Base-by-base conservation (phyloP, 768 basidiomycete genomes). In the Xerocomellus intermedius region DNA sequence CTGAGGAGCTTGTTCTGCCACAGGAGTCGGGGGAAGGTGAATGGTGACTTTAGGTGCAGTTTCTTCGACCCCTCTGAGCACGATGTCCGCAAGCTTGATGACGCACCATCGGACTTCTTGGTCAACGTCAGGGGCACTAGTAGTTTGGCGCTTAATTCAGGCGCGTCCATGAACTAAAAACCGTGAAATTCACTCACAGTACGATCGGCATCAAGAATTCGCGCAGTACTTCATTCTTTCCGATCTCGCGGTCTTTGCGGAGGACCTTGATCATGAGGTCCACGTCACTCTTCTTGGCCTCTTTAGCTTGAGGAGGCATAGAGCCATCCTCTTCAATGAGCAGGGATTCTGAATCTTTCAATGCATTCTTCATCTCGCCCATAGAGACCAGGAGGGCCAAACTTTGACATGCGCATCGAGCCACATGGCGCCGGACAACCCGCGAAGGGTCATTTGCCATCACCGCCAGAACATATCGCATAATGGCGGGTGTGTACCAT, bases 41-140 rank as follows among this genome's bases (percentile, higher is more conserved):
- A 95, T 85, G 43, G 85, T 90, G 57, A 95, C 86, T 54, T 91
- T 94, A 1, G 95, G 95, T 7, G 89, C 77, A 2, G 85, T 79
- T 71, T 98, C 96, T 54, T 91, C 85, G 4, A 85, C 76, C 22
- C 91, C 89, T 48, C 87, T 84, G 61, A 95, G 86, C 41, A 94
- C 80, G 19, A 96, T 78, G 63, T 98, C 96, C 6, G 91, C 92
- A 22, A 97, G 76, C 72, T 98, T 98, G 64, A 98, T 78, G 46
- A 96, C 75, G 59, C 88, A 91, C 84, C 93, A 91, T 43, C 94
- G 87, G 38, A 95, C 89, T 73, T 96, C 91, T 64, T 91, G 81
- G 69, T 97, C 94, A 51, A 85, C 79, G 56, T 87, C 84, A 0
- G 87, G 79, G 32, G 85, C 82, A 32, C 92, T 94, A 41, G 17